These are phyloP conservation scores for Globisporangium alternatum DNA, from an alignment of 352 stramenopile species.

Conservation along the genomic window DNA sequence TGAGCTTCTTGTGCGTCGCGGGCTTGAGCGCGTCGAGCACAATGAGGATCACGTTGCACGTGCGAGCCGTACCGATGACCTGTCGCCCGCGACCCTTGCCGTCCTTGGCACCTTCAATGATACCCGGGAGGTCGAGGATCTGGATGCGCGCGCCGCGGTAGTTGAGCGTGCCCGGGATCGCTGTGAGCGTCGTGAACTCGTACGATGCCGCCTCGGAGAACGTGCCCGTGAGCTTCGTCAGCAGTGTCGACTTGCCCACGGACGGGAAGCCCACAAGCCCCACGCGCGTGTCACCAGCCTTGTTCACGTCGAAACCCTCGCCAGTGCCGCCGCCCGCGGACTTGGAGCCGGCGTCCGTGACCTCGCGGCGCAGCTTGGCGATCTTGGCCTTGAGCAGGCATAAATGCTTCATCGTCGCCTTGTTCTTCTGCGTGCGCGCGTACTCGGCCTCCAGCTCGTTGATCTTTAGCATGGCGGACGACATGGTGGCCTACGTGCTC, in stretches of 20 bases:
- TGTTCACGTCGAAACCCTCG: constrained; percentile 91
- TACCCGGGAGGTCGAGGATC: constrained; percentile 92
- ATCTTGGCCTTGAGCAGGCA: constrained; percentile 98
- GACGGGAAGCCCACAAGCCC: constrained; percentile 98
- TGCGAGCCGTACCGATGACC: constrained; percentile 96
- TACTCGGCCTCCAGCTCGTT: constrained; percentile 91
- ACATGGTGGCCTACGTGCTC: constrained; percentile 23
- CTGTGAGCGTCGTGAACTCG: constrained; percentile 99
- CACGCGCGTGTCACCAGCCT: constrained; percentile 96
- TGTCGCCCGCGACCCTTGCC: constrained; percentile 96
- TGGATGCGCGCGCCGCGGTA: constrained; percentile 91
- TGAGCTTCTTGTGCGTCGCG: constrained; percentile 98
- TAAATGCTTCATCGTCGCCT: constrained; percentile 99
- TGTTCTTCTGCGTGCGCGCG: constrained; percentile 99
- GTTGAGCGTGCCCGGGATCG: constrained; percentile 97
- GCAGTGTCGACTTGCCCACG: constrained; percentile 97
- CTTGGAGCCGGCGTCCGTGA: constrained; percentile 83
- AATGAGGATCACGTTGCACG: constrained; percentile 98
- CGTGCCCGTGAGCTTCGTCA: constrained; percentile 97
- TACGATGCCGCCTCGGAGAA: constrained; percentile 95
- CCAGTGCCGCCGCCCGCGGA: constrained; percentile 58
- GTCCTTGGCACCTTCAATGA: constrained; percentile 99
- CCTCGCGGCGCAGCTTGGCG: constrained; percentile 94
- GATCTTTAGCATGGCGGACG: constrained; percentile 73
- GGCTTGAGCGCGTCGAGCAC: constrained; percentile 97